A percentile compares a stretch with the other conserved stretches of the same genome.
These are phyloP conservation scores for Periconia macrospinosa DNA, from an alignment of 2,329 filamentous ascomycete species.

Conservation along the genomic window DNA sequence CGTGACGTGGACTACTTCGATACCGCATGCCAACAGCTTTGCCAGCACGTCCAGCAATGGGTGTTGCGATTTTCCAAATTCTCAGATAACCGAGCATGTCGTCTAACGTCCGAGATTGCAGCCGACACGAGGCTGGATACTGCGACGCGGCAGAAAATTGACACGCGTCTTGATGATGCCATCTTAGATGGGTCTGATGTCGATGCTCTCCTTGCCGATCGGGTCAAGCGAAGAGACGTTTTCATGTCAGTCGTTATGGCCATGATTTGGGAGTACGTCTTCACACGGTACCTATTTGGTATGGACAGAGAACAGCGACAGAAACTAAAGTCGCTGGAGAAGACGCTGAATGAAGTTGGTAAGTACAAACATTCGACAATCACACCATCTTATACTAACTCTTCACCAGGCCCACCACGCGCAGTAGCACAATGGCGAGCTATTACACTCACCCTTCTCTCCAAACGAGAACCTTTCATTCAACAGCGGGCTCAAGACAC, in stretches of 20 bases:
- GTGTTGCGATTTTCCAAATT: constrained; percentile 97
- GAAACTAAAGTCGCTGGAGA: constrained; percentile 95
- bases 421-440: constrained; percentile 98
- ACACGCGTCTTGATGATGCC: constrained; percentile 91
- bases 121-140: constrained; percentile 53
- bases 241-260: constrained; percentile 99
- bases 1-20: constrained; percentile 96
- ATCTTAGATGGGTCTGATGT: constrained; percentile 94
- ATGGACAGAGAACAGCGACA: constrained; percentile 98
- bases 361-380: constrained; percentile 13
- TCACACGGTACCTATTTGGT: constrained; percentile 95
- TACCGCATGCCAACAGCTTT: constrained; percentile 88
- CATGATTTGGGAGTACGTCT: constrained; percentile 99
- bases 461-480: constrained; percentile 77
- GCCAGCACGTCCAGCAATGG: constrained; percentile 96
- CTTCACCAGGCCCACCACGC: constrained; percentile 61
- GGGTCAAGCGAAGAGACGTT: constrained; percentile 84
- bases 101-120: constrained; percentile 78
- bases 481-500: constrained; percentile 86
- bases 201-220: constrained; percentile 82
- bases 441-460: constrained; percentile 86
- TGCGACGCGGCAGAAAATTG: constrained; percentile 70
- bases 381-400: constrained; percentile 10
- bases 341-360: constrained; percentile 82
- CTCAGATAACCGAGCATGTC: constrained; percentile 87